Base-by-base conservation (phyloP, 2,329 filamentous ascomycete species). In the Chaetomium sp. region DNA sequence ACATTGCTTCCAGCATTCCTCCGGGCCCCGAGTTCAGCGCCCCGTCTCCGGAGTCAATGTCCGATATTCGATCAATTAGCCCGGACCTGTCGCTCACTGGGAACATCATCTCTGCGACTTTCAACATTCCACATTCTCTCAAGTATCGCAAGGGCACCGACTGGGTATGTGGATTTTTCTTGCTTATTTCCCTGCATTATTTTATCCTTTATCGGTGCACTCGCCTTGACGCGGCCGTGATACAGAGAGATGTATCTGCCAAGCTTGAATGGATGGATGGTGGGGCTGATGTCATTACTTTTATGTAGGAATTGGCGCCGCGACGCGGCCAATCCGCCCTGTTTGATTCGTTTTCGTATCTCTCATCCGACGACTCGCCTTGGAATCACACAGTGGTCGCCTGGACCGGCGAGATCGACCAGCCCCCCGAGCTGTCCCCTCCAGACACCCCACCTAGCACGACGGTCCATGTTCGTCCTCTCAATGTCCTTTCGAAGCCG, bases 361-460 rank as follows among this genome's bases (percentile, higher is more conserved):
- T 98, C 53, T 91, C 93, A 3, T 96, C 93, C n/a, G 83, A 90
- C 63, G 84, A 90, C 51, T 89, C 90, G 2, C 88, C 90, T 23
- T 98, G 93, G 93, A 92, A 93, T 72, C 94, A 97, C 79, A 95
- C 89, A 0, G 85, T 97, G 6, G 91, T 98, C 60, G 93, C 92
- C 54, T 98, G 94, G 94, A 97, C 94, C 3, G 94, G 94, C 65
- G 94, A 98, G 76, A 90, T 94, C 65, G 85, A 88, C 64, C 79
- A 77, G 4, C 78, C 81, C 2, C 67, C 74, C 49, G 81, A 84
- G 23, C 68, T 79, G 13, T 80, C 81, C 5, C 78, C 82, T 2
- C 80, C 82, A 21, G 77, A 78, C 61, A 82, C 81, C 0, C 82
- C 83, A 31, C 79, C 80, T 2, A 77, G 80, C 67, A 80, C 81